phyloP scores from a whole-genome alignment of 805 yeast species.

The Zygotorulaspora sp. region DNA sequence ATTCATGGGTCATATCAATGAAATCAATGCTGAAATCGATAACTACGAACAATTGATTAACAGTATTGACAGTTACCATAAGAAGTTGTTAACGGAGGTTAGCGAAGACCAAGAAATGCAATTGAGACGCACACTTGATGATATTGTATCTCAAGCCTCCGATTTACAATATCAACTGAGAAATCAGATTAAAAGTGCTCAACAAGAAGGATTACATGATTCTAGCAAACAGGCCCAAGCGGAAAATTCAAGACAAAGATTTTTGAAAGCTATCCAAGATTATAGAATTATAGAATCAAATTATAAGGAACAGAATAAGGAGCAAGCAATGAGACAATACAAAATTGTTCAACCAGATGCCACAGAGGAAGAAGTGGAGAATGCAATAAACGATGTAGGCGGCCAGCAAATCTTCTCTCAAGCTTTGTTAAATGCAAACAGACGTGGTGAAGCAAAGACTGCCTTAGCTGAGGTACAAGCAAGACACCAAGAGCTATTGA shows the following conservation, averaged over 20 bases:
- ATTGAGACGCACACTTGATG: constrained; percentile 71
- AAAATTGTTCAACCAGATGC: constrained; percentile 85
- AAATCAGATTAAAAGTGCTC: constrained; percentile 69
- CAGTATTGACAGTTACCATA: constrained; percentile 65
- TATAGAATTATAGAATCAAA: constrained; percentile 82
- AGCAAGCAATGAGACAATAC: constrained; percentile 90
- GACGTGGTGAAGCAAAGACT: constrained; percentile 92
- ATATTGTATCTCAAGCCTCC: constrained; percentile 70
- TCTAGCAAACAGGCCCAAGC: constrained; percentile 85
- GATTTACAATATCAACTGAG: constrained; percentile 73
- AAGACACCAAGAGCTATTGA: constrained; percentile 90
- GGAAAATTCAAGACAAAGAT: constrained; percentile 78
- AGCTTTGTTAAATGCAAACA: constrained; percentile 79
- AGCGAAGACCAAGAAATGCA: constrained; percentile 65
- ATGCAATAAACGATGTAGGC: constrained; percentile 77
- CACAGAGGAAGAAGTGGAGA: constrained; percentile 74
- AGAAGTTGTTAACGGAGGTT: constrained; percentile 65
- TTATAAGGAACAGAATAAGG: constrained; percentile 76
- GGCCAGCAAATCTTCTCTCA: constrained; percentile 92
- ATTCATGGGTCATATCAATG: constrained; percentile 66
- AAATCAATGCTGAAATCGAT: constrained; percentile 62
- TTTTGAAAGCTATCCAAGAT: constrained; percentile 79
- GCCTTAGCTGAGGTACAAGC: constrained; percentile 94
- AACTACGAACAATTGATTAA: constrained; percentile 67
- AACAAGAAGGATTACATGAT: constrained; percentile 65